Base-by-base conservation (phyloP, 495 filamentous ascomycete genomes). In the Choiromyces venosus region DNA sequence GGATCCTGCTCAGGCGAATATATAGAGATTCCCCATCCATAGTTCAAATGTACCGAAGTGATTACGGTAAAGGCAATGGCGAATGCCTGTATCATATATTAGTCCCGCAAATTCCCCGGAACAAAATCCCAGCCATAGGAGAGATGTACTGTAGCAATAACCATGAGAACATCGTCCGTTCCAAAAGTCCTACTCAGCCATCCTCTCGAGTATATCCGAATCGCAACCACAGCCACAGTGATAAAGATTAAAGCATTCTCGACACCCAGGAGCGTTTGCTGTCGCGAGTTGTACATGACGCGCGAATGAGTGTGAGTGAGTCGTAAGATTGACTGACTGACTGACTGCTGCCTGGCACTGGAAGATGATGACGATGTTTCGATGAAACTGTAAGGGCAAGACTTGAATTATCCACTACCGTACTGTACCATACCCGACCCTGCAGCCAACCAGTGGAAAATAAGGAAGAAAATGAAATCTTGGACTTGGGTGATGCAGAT, bases 201-300 rank as follows among this genome's bases (percentile, higher is more conserved):
- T 56, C 66, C 66, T 40, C 75, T 77, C 42, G 75, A 78, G 66
- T 77, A 78, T 69, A 77, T 42, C 14, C 75, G 75, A 19, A 78
- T 44, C 21, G 65, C 37, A 52, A 73, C 39, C 40, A 77, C 76
- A 46, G 73, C 52, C 65, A 73, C 40, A 14, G 76, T 68, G n/a
- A 73, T 19, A 4, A 78, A 33, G 70, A 78, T 78, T 7, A 74
- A 78, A 67, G 72, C 29, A 2, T 70, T 71, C 52, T 56, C 52
- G 29, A 29, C n/a, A 2, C n/a, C 52, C 16, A 56, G 52, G n/a
- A 56, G 52, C 0, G n/a, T 56, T 29, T 29, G 52, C 52, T 56
- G 52, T 29, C 52, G 52, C 25, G n/a, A 29, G 52, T 29, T 56
- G 52, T 25, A 56, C 10, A 56, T 56, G 52, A 56, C 9, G 21